Evolutionary conservation across 2,329 filamentous ascomycete species (phyloP).

Genomic region (Mollisia scopiformis): DNA sequence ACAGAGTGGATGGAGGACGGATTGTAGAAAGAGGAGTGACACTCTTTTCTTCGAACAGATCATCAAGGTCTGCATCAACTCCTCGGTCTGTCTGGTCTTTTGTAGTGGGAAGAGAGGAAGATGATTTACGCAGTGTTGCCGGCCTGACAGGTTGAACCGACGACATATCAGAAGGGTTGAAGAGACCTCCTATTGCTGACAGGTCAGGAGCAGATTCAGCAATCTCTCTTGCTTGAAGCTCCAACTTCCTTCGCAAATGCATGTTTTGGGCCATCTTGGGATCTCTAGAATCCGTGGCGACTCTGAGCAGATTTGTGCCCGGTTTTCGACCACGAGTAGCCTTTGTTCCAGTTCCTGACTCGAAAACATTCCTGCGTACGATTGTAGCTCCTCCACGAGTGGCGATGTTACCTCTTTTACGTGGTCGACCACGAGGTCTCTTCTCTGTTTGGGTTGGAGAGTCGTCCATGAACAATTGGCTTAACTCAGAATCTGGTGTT

Average conservation of each 20-base stretch:
- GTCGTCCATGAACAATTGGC: neutral
- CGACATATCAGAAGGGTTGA: conserved; percentile 24
- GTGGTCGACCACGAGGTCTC: neutral
- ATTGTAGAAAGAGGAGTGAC: neutral
- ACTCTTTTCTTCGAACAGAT: neutral
- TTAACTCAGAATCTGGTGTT: neutral
- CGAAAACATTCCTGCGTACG: conserved; percentile 29
- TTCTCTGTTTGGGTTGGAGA: neutral
- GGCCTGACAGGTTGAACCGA: conserved; percentile 21
- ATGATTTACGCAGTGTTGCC: conserved; percentile 14
- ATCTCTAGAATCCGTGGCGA: conserved; percentile 43
- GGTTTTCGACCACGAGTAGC: conserved; percentile 6
- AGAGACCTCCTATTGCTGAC: conserved; percentile 33
- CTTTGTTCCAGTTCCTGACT: conserved; percentile 15
- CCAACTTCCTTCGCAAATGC: conserved; percentile 43
- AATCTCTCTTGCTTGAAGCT: conserved; percentile 46
- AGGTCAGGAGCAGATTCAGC: conserved; percentile 46
- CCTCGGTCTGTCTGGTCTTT: neutral
- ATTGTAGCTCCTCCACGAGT: conserved; percentile 24
- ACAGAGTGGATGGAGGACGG: neutral
- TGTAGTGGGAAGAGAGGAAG: neutral
- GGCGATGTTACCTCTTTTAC: conserved; percentile 20
- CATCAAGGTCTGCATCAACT: neutral
- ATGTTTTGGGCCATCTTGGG: conserved; percentile 45
- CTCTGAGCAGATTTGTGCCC: conserved; percentile 18